These are phyloP conservation scores for Scytalidium sp. DNA, from an alignment of 2,329 filamentous ascomycete genomes.

Conservation along the genomic window DNA sequence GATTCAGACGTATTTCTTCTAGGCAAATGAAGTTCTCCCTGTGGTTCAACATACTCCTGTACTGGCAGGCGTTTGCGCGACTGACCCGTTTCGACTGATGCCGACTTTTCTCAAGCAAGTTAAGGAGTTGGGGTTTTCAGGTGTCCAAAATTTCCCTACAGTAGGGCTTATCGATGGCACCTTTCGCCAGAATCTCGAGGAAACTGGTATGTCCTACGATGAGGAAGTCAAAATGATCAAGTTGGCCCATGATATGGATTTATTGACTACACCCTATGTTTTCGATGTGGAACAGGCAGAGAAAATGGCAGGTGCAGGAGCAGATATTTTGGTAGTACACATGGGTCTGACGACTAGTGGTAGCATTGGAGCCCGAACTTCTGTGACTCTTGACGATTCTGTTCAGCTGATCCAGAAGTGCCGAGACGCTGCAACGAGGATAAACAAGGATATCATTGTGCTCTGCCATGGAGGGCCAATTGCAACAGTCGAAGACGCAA, in stretches of 20 bases:
- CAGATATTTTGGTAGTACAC: conserved; percentile 66
- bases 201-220: conserved; percentile 68
- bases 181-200: conserved; percentile 66
- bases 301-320: conserved; percentile 61
- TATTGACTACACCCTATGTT: conserved; percentile 69
- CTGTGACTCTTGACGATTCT: conserved; percentile 62
- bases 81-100: conserved; percentile 66
- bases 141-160: conserved; percentile 72
- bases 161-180: conserved; percentile 68
- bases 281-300: conserved; percentile 60
- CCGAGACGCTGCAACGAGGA: conserved; percentile 52
- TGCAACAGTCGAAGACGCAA: conserved; percentile 59
- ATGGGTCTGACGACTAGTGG: conserved; percentile 66
- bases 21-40: conserved; percentile 61
- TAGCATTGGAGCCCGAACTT: conserved; percentile 60
- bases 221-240: conserved; percentile 65
- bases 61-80: conserved; percentile 68
- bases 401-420: conserved; percentile 61
- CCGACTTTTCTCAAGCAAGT: conserved; percentile 57
- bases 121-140: conserved; percentile 61
- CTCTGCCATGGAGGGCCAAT: conserved; percentile 71
- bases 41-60: conserved; percentile 63
- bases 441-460: conserved; percentile 60
- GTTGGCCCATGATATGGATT: conserved; percentile 53
- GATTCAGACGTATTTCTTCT: background rate